Percentiles rank a stretch among this genome's conserved stretches.
Conservation (phyloP, 176 grass and related monocot species). For the Eleusine coracana region DNA sequence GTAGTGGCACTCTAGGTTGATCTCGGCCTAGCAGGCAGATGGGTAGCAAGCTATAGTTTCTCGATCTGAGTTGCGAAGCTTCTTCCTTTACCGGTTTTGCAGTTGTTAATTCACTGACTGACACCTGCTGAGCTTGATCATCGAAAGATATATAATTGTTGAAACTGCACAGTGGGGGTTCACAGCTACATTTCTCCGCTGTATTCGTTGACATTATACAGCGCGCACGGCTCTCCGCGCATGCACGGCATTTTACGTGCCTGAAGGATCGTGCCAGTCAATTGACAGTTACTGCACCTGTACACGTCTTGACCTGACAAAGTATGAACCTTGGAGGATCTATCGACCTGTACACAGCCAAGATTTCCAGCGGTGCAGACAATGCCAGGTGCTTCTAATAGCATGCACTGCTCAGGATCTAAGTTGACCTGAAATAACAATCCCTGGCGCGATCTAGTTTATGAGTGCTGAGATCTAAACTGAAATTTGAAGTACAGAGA, state of each 20-base stretch:
- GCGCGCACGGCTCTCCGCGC: slow-evolving; percentile 4
- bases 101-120: neutral
- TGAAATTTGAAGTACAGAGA: neutral
- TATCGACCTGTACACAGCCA: neutral
- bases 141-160: neutral
- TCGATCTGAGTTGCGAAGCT: neutral
- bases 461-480: neutral
- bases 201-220: slow-evolving; percentile 32
- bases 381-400: neutral
- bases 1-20: neutral
- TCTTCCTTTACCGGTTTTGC: neutral
- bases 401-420: neutral
- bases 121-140: slow-evolving; percentile 4
- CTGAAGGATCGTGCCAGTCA: slow-evolving; percentile 20
- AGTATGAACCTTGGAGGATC: slow-evolving; percentile 31
- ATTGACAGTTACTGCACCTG: neutral
- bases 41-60: neutral
- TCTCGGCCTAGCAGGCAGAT: neutral
- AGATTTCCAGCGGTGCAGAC: neutral
- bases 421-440: neutral
- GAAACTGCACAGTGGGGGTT: neutral
- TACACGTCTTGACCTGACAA: neutral
- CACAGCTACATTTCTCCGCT: neutral
- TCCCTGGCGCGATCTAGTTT: neutral
- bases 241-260: slow-evolving; percentile 3